Evolutionary conservation across 345 rosid genomes (phyloP).

Genomic region (Citrus glauca): DNA sequence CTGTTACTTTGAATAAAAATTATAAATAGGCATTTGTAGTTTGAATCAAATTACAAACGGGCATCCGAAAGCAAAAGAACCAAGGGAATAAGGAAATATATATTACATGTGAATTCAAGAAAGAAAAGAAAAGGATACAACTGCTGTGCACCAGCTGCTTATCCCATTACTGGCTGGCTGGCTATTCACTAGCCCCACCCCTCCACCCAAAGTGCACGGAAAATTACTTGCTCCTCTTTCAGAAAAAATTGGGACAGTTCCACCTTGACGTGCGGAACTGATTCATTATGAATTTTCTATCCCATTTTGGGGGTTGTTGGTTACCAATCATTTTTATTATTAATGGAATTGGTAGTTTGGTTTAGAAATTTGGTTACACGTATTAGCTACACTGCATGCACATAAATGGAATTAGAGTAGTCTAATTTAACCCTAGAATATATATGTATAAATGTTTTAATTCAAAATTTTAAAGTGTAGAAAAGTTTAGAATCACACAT

Average conservation of each 20-base stretch:
- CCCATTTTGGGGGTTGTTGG: neutral
- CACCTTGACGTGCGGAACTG: neutral
- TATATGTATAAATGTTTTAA: no score
- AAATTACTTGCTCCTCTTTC: neutral
- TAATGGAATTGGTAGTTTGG: neutral
- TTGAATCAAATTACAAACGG: neutral
- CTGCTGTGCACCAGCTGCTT: neutral
- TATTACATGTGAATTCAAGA: no score
- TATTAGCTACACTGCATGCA: no score
- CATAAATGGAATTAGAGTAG: no score
- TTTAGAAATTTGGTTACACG: neutral
- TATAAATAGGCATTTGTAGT: neutral
- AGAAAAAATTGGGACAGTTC: no score
- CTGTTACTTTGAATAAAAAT: neutral
- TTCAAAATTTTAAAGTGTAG: rapidly evolving
- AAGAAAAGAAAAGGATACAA: neutral
- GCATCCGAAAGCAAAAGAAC: neutral
- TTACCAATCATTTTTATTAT: neutral
- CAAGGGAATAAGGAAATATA: neutral
- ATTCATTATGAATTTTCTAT: neutral
- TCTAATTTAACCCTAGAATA: no score
- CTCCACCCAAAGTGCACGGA: neutral
- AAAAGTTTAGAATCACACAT: rapidly evolving
- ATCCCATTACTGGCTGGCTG: neutral
- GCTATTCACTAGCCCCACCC: neutral